Evolutionary conservation across 352 stramenopile species (phyloP).

Genomic region (Globisporangium echinulatum): DNA sequence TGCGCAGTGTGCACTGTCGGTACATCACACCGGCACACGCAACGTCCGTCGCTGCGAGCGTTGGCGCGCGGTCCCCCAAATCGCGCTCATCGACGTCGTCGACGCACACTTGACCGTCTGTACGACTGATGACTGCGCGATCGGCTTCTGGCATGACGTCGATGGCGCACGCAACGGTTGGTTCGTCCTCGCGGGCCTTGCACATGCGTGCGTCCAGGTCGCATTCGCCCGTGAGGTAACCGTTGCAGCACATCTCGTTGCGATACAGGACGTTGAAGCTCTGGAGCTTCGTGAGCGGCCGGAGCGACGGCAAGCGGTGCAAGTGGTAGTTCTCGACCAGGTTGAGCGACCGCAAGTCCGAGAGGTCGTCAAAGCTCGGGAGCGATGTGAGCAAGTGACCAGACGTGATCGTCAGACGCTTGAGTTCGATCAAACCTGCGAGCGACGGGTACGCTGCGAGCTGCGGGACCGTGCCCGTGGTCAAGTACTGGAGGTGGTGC

Average conservation of each 20-base stretch:
- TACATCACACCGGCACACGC: slow-evolving; percentile 23
- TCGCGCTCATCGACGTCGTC: neutral
- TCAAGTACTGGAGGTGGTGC: slow-evolving; percentile 8
- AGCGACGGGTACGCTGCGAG: slow-evolving; percentile 9
- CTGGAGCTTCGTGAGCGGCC: neutral
- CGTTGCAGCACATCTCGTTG: slow-evolving; percentile 18
- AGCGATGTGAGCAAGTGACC: slow-evolving; percentile 1
- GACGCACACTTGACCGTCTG: slow-evolving; percentile 4
- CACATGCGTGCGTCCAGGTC: slow-evolving; percentile 7
- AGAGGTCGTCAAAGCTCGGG: slow-evolving; percentile 11
- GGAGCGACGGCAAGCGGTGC: slow-evolving; percentile 5
- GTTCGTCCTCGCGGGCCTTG: slow-evolving; percentile 1
- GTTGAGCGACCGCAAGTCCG: slow-evolving; percentile 7
- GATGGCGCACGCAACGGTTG: neutral
- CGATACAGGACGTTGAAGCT: slow-evolving; percentile 13
- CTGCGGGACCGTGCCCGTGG: slow-evolving; percentile 12
- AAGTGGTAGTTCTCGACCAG: slow-evolving; percentile 12
- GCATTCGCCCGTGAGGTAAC: slow-evolving; percentile 11
- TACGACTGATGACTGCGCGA: slow-evolving; percentile 1
- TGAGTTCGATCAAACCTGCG: slow-evolving; percentile 1
- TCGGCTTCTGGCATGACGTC: slow-evolving; percentile 7
- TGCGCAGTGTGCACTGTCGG: slow-evolving; percentile 20
- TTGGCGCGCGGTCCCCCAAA: slow-evolving; percentile 13
- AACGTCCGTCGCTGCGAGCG: slow-evolving; percentile 20
- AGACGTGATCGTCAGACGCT: slow-evolving; percentile 5